Base-by-base conservation (phyloP, 208 protist species). In the Trypanosoma cruzi region DNA sequence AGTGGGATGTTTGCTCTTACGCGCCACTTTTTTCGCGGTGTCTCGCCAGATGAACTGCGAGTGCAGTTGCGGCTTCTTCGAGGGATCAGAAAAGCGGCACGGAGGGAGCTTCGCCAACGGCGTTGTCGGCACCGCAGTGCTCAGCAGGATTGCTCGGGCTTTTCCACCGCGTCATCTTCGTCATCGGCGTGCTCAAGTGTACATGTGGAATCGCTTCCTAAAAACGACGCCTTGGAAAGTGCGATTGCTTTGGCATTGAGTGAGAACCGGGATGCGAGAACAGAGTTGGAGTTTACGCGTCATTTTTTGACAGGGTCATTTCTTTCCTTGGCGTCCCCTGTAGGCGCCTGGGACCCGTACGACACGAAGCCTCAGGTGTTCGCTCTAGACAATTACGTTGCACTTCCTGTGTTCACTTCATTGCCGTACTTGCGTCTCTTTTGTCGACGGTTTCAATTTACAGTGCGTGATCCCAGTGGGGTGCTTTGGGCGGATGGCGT, bases 331-430 rank as follows among this genome's bases (percentile, higher is more conserved):
- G 91, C 91, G 18, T 88, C 88, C 14, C 91, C 91, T 16, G 88
- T 94, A 2, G 80, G 68, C 4, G 58, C 65, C 18, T 96, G 88
- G 86, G 91, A 96, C 53, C 91, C 91, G 36, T 94, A 93, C 71
- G 91, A 94, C 53, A 85, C 90, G 22, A 92, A 94, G 75, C 88
- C 91, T 65, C 91, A 96, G 72, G 83, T 93, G 16, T 96, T 96
- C 57, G 91, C 91, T 8, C 64, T 96, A 10, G 84, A 93, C 60
- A 88, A 74, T 24, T 94, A 92, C 80, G 73, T 96, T 48, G 88
- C 85, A 24, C 77, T 96, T 20, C 91, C 91, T n/a, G 91, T 96
- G 31, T 96, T 96, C 66, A 94, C 86, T 11, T 94, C 86, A 8
- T 26, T 93, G 26, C 75, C 80, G 44, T 93, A 93, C 56, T 42